Evolutionary conservation across 1,284 basidiomycete species (phyloP), one percentile per base, ranked within the genome.

Genomic region (Apiotrichum mycotoxinovorans): DNA sequence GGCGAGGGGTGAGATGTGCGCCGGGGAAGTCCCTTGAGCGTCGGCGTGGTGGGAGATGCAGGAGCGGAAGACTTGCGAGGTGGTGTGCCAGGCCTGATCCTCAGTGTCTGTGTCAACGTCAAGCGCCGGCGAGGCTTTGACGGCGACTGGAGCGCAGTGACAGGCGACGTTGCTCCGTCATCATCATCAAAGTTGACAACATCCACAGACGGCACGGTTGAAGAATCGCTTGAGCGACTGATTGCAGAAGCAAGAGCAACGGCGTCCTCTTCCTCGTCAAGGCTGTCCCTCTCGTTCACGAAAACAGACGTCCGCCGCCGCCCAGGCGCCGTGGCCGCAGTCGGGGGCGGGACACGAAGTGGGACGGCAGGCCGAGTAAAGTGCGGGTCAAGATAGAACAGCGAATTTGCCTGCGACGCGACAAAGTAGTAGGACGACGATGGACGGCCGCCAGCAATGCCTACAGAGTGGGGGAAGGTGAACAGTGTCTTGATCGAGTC

Each of bases 391-490:
- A 98, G 87, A 72, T 98, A 98, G 77, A 97, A 95, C 4, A 96
- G 81, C 52, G 85, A 88, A 64, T 92, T 87, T 3, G 86, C 88
- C 72, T 98, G 95, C 0, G 86, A 84, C 15, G 92, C 95, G 51
- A 98, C 89, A 74, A 98, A 98, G 78, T 98, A 98, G 75, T 97
- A 98, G 0, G 92, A 97, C 0, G 91, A 95, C 23, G 89, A 89
- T 0, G 95, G 95, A 27, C 94, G 83, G 3, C 95, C 95, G 45
- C 95, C 95, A 0, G 94, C 91, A 59, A 98, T 97, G 44, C 95
- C 95, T 40, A 97, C 89, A 2, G 88, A 91, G 78, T 97, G 95
- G 0, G 94, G 93, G 75, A 94, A 91, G 0, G 87, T 89, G 75
- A 95, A 98, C 25, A 96, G 76, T 20, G 84, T 80, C 83, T 96